Percentiles rank a stretch among this genome's conserved stretches.
phyloP scores from a whole-genome alignment of 306 rosid genomes.

The Medicago arabica region DNA sequence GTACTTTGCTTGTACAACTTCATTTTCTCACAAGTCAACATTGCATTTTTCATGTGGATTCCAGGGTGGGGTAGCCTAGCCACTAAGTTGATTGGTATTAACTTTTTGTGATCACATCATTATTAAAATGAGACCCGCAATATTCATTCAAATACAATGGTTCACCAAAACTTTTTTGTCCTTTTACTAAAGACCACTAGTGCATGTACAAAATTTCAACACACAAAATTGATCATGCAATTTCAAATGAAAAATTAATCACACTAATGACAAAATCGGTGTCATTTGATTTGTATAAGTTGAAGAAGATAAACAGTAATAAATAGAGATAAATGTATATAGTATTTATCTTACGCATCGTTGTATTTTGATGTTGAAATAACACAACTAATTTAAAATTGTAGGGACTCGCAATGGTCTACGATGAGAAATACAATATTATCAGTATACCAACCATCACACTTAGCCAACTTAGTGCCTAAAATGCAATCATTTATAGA shows the following conservation, averaged over 20 bases:
- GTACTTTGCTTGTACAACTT: slow-evolving; percentile 21
- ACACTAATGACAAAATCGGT: no score
- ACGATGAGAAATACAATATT: slow-evolving; percentile 83
- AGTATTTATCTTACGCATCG: no score
- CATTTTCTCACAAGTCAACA: neutral
- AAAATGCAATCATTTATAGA: slow-evolving; percentile 80
- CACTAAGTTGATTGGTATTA: slow-evolving; percentile 10
- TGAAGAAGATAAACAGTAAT: no score
- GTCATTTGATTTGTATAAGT: neutral
- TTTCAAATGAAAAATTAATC: neutral
- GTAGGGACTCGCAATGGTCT: slow-evolving; percentile 73
- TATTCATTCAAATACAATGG: neutral
- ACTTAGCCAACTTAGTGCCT: slow-evolving; percentile 77
- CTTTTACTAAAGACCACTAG: neutral
- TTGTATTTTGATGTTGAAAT: neutral
- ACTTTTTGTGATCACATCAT: neutral
- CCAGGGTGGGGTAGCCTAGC: slow-evolving; percentile 27
- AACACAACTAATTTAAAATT: neutral
- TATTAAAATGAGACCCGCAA: slow-evolving; percentile 18
- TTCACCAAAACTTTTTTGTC: slow-evolving; percentile 3
- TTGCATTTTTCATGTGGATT: slow-evolving; percentile 29
- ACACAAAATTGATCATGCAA: slow-evolving; percentile 1
- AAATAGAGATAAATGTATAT: no score
- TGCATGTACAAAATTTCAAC: slow-evolving; percentile 15
- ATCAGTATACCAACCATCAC: slow-evolving; percentile 86